These are phyloP conservation scores for Cladobotryum mycophilum DNA, from an alignment of 2,329 filamentous ascomycete species.

Conservation along the genomic window DNA sequence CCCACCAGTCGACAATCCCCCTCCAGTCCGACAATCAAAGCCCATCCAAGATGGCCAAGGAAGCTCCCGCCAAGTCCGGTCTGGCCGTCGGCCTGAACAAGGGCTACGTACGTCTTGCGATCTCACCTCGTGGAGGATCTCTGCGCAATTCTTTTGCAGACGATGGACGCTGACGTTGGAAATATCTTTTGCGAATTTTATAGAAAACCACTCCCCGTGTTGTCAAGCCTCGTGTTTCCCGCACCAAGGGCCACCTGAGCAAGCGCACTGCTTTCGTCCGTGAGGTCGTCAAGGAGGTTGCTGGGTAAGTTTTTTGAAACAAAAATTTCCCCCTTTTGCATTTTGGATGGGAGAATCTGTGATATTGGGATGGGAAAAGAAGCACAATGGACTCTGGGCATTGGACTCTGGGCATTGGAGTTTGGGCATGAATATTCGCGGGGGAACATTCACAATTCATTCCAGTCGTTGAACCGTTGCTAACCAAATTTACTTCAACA, in stretches of 20 bases:
- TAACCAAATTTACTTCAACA: slow-evolving; percentile 22
- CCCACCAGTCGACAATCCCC: slow-evolving; percentile 22
- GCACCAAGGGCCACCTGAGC: slow-evolving; percentile 91
- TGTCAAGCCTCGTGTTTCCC: slow-evolving; percentile 70
- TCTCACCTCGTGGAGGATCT: slow-evolving; percentile 74
- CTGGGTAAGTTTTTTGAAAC: slow-evolving; percentile 70
- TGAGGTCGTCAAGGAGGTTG: slow-evolving; percentile 97
- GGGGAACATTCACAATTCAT: background rate
- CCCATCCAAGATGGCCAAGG: slow-evolving; percentile 51
- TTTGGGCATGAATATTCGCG: too few species aligned
- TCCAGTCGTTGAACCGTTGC: background rate
- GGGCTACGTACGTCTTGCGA: slow-evolving; percentile 55
- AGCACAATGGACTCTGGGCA: background rate
- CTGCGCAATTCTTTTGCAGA: slow-evolving; percentile 46
- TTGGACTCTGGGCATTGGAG: background rate
- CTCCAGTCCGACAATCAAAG: slow-evolving; percentile 19
- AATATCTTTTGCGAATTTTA: slow-evolving; percentile 33
- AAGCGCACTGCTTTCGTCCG: slow-evolving; percentile 96
- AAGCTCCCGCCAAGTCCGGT: slow-evolving; percentile 51
- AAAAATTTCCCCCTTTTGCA: too few species aligned
- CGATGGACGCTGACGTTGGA: slow-evolving; percentile 59
- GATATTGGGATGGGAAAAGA: background rate
- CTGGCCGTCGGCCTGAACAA: slow-evolving; percentile 57
- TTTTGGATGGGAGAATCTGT: background rate
- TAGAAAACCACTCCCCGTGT: slow-evolving; percentile 80